Conservation (phyloP, 768 basidiomycete genomes). For the Leccinellum rugosiceps region DNA sequence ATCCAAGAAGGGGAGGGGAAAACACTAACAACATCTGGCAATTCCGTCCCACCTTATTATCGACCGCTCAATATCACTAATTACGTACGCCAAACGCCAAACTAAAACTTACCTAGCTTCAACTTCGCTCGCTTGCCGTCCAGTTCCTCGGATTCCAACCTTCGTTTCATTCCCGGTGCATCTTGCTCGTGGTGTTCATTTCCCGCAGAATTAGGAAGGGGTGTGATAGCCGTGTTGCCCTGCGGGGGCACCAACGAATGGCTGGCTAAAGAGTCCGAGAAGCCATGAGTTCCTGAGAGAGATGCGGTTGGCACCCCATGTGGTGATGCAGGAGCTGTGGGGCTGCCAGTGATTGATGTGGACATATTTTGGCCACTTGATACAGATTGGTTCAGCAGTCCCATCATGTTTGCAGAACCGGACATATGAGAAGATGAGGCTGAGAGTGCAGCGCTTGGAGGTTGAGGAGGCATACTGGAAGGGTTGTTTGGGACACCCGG, state of each 20-base stretch:
- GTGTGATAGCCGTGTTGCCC: slow-evolving; percentile 9
- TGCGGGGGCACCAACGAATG: slow-evolving; percentile 18
- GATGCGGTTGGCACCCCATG: slow-evolving; percentile 20
- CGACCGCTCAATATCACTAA: slow-evolving; percentile 21
- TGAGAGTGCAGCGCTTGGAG: slow-evolving; percentile 8
- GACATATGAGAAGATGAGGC: slow-evolving; percentile 20
- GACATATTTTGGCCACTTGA: slow-evolving; percentile 18
- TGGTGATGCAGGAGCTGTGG: slow-evolving; percentile 21
- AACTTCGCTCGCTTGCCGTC: slow-evolving; percentile 69
- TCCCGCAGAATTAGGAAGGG: slow-evolving; percentile 7
- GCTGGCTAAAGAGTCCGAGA: slow-evolving; percentile 24
- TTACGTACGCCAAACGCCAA: slow-evolving; percentile 25
- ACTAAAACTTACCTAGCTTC: slow-evolving; percentile 58
- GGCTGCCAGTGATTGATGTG: slow-evolving; percentile 23
- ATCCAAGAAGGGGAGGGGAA: slow-evolving; percentile 9
- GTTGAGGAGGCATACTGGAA: slow-evolving; percentile 17
- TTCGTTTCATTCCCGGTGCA: slow-evolving; percentile 66
- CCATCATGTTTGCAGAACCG: slow-evolving; percentile 23
- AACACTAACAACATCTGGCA: slow-evolving; percentile 46
- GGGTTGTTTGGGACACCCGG: slow-evolving; percentile 13
- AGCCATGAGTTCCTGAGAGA: slow-evolving; percentile 23
- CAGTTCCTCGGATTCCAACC: slow-evolving; percentile 60
- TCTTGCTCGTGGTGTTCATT: slow-evolving; percentile 51
- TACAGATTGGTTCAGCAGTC: slow-evolving; percentile 24
- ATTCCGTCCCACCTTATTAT: slow-evolving; percentile 40